Evolutionary conservation across 257 asterid genomes (phyloP).

Genomic region (Solanum tacnaense): DNA sequence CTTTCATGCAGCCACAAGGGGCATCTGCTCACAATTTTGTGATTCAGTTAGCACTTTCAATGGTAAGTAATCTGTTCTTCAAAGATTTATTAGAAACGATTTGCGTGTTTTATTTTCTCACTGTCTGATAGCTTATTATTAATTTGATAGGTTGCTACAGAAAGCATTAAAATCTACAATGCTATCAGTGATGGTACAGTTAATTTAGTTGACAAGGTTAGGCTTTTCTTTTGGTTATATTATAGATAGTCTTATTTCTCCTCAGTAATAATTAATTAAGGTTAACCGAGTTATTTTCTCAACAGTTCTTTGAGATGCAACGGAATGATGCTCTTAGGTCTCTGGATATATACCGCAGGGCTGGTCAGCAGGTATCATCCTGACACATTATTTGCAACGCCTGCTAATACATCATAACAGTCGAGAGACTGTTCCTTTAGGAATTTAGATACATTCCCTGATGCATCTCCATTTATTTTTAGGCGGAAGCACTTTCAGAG

Average conservation of each 20-base stretch:
- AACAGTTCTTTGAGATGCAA: slow-evolving; percentile 98
- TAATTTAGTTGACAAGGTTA: slow-evolving; percentile 96
- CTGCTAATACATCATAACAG: background rate
- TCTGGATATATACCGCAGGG: slow-evolving; percentile 78
- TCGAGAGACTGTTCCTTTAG: background rate
- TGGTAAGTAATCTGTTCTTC: slow-evolving; percentile 35
- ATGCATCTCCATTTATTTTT: slow-evolving; percentile 6
- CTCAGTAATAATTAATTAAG: background rate
- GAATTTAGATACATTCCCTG: background rate
- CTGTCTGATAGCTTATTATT: slow-evolving; percentile 5
- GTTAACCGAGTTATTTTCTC: slow-evolving; percentile 11
- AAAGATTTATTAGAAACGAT: background rate
- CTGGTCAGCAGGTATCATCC: slow-evolving; percentile 74
- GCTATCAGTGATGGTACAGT: slow-evolving; percentile 84
- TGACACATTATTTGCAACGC: background rate
- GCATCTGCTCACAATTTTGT: slow-evolving; percentile 70
- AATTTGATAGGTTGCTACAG: slow-evolving; percentile 68
- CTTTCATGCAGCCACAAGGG: slow-evolving; percentile 88
- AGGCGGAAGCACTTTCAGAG: slow-evolving; percentile 95
- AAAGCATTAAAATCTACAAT: slow-evolving; percentile 80
- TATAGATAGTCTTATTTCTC: background rate
- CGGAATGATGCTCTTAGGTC: slow-evolving; percentile 85
- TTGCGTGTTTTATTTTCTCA: background rate
- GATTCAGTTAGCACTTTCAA: slow-evolving; percentile 87
- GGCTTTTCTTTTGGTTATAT: slow-evolving; percentile 5